A percentile compares a stretch with the other conserved stretches of the same genome.
These are phyloP conservation scores for Ogataea wickerhamii DNA, from an alignment of 805 yeast genomes.

Conservation along the genomic window DNA sequence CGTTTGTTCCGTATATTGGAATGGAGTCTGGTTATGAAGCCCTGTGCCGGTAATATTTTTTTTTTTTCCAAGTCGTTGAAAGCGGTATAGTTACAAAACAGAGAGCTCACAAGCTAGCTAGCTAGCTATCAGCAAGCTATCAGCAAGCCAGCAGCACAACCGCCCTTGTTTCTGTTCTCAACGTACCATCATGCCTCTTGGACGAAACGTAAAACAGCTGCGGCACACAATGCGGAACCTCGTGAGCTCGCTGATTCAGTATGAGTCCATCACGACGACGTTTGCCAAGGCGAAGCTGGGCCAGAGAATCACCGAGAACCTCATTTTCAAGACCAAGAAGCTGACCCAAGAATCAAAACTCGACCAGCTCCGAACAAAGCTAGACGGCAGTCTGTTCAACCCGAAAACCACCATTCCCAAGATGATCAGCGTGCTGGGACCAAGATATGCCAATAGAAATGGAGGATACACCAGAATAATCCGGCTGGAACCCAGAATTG, in stretches of 20 bases:
- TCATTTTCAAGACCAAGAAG: slow-evolving; percentile 56
- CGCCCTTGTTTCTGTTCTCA: too few relatives aligned
- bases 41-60: too few relatives aligned
- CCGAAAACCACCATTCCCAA: slow-evolving; percentile 55
- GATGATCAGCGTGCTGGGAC: slow-evolving; percentile 58
- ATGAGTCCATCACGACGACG: slow-evolving; percentile 70
- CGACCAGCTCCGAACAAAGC: slow-evolving; percentile 26
- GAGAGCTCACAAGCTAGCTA: too few relatives aligned
- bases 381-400: slow-evolving; percentile 42
- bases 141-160: too few relatives aligned
- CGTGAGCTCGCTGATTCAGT: slow-evolving; percentile 62
- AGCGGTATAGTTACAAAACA: too few relatives aligned
- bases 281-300: slow-evolving; percentile 72
- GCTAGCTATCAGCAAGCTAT: too few relatives aligned
- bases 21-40: too few relatives aligned
- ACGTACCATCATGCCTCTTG: slow-evolving; percentile 25
- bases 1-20: too few relatives aligned
- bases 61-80: too few relatives aligned
- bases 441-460: slow-evolving; percentile 57
- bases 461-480: slow-evolving; percentile 88
- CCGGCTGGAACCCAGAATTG: slow-evolving; percentile 77
- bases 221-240: slow-evolving; percentile 59
- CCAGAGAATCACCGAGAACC: slow-evolving; percentile 56
- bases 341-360: slow-evolving; percentile 14
- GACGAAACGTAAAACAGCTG: slow-evolving; percentile 49